Conservation (phyloP, 345 rosid species). For the Dimocarpus longan region DNA sequence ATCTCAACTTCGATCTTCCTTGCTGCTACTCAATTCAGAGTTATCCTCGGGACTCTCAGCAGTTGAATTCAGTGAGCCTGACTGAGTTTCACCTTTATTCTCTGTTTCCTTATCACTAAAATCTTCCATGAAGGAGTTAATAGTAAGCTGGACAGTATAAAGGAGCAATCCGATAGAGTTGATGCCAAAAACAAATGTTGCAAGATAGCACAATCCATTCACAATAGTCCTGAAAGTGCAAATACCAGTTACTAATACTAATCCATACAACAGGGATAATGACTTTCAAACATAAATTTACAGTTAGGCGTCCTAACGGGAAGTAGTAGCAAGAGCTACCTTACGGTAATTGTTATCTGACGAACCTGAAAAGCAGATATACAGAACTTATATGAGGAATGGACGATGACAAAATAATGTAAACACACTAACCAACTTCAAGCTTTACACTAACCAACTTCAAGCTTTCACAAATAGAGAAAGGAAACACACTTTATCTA, state of each 20-base stretch:
- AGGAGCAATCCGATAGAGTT: constrained; percentile 79
- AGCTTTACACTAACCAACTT: neutral
- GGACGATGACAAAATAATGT: neutral
- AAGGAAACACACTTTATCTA: neutral
- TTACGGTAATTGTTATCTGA: constrained; percentile 80
- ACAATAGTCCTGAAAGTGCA: constrained; percentile 66
- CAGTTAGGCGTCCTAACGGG: neutral
- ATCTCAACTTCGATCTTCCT: constrained; percentile 53
- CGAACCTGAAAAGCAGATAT: constrained; percentile 62
- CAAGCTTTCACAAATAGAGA: neutral
- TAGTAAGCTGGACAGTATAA: constrained; percentile 72
- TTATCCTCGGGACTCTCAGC: constrained; percentile 33
- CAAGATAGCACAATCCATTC: constrained; percentile 90
- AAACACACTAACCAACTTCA: neutral
- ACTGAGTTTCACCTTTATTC: constrained; percentile 26
- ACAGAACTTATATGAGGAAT: constrained; percentile 22
- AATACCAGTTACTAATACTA: neutral
- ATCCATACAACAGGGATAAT: constrained; percentile 12
- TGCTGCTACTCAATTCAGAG: constrained; percentile 37
- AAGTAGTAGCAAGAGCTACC: constrained; percentile 40
- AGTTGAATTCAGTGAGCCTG: constrained; percentile 28
- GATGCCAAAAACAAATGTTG: constrained; percentile 88
- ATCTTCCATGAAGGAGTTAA: constrained; percentile 54
- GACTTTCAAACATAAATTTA: constrained; percentile 16
- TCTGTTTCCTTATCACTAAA: constrained; percentile 29